Base-by-base conservation (phyloP, 352 stramenopile genomes). In the Globisporangium megalacanthum region DNA sequence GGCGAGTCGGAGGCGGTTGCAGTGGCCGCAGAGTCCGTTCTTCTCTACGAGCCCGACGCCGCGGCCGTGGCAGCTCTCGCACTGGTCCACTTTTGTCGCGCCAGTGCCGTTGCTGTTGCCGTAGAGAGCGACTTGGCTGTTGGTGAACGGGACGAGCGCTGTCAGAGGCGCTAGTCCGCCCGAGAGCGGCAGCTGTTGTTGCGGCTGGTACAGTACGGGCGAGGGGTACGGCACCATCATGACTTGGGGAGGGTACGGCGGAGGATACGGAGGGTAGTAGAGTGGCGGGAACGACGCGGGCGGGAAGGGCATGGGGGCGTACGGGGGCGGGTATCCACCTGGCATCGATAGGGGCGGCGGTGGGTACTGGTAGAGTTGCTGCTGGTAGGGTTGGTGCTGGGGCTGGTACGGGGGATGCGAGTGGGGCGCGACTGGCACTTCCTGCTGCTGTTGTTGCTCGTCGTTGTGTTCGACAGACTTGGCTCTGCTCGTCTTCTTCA, bases 21-120 rank as follows among this genome's bases (percentile, higher is more conserved):
- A 89, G 58, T 89, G 77, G 13, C 70, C 70, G 39, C 79, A 89
- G 9, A 81, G 64, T 7, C 77, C 79, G 47, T 89, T 89, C 68
- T 86, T 86, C 64, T 89, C 75, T 5, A 82, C 75, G 22, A 89
- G 46, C 4, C 68, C 75, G 15, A 89, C 77, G 14, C 79, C 73
- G 49, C 75, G 58, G 8, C 79, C 77, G 10, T 67, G 58, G 35
- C 79, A 89, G 58, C 65, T 67, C 19, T 86, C 71, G 35, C 79
- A 89, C 19, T 59, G 69, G 46, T 70, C 81, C 25, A 87, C 48
- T n/a, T n/a, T n/a, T 29, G 74, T 57, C 19, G 72, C 63, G 33
- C 45, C 33, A 65, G 60, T 9, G 56, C 55, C 11, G 33, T 39
- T 52, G 45, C 55, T 61, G 13, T 31, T 15, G 20, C 52, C 50